These are phyloP conservation scores for Teratosphaeria pseudoeucalypti DNA, from an alignment of 2,329 filamentous ascomycete genomes.

Conservation along the genomic window DNA sequence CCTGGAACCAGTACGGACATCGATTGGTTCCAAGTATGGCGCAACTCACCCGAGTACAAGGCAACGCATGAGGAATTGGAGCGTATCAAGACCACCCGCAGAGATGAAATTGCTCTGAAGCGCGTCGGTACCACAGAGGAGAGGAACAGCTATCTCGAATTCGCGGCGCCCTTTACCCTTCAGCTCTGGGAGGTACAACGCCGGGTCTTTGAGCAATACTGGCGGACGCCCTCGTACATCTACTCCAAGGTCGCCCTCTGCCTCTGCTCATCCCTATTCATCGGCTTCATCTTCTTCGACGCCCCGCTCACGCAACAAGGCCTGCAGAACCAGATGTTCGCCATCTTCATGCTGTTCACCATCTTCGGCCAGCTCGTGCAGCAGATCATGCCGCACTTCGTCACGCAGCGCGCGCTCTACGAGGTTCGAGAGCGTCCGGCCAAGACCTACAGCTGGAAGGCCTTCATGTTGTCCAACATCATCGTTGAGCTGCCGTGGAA, in stretches of 20 bases:
- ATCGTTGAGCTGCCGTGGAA: slow-evolving; percentile 82
- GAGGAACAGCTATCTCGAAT: slow-evolving; percentile 58
- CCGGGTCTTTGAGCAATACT: slow-evolving; percentile 84
- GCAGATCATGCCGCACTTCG: slow-evolving; percentile 78
- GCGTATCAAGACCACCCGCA: slow-evolving; percentile 32
- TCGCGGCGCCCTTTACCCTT: slow-evolving; percentile 61
- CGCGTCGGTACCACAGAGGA: slow-evolving; percentile 29
- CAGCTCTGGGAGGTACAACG: slow-evolving; percentile 59
- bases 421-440: slow-evolving; percentile 77
- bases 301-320: slow-evolving; percentile 64
- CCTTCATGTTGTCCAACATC: slow-evolving; percentile 76
- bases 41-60: slow-evolving; percentile 36
- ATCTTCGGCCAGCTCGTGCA: slow-evolving; percentile 72
- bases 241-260: slow-evolving; percentile 70
- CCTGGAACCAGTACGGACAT: slow-evolving; percentile 40
- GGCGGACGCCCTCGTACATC: slow-evolving; percentile 81
- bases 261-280: slow-evolving; percentile 57
- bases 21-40: slow-evolving; percentile 42
- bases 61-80: slow-evolving; percentile 37
- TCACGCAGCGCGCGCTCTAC: slow-evolving; percentile 70
- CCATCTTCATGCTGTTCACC: slow-evolving; percentile 71
- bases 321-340: slow-evolving; percentile 77
- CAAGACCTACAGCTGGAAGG: slow-evolving; percentile 75
- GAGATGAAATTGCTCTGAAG: slow-evolving; percentile 29
- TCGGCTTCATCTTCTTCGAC: slow-evolving; percentile 55